A percentile compares a stretch with the other conserved stretches of the same genome.
Evolutionary conservation across 2,329 filamentous ascomycete genomes (phyloP).

Genomic region (Rosellinia necatrix): DNA sequence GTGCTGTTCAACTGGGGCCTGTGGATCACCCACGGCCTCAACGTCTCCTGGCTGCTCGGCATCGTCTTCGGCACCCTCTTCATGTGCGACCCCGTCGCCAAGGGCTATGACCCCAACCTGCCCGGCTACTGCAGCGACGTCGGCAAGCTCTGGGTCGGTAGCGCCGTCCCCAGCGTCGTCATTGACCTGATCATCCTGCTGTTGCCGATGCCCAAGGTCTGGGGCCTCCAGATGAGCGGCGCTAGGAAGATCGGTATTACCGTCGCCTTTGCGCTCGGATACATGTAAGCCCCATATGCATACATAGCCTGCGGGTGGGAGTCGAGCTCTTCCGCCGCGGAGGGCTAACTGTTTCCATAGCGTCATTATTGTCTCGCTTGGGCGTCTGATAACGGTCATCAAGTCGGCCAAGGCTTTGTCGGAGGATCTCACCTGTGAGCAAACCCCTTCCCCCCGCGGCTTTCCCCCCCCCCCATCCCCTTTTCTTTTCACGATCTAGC

Average conservation of each 20-base stretch:
- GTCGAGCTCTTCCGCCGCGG: no score
- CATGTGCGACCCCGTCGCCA: background rate
- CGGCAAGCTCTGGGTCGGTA: background rate
- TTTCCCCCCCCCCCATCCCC: no score
- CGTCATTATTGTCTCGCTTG: slow-evolving; percentile 24
- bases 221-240: background rate
- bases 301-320: no score
- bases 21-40: background rate
- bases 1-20: background rate
- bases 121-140: background rate
- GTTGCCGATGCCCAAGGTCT: background rate
- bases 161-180: background rate
- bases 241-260: background rate
- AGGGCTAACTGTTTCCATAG: slow-evolving; percentile 13
- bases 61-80: background rate
- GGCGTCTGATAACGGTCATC: slow-evolving; percentile 22
- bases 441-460: background rate
- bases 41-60: background rate
- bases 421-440: slow-evolving; percentile 23
- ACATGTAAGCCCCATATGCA: no score
- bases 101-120: background rate
- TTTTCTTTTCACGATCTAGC: no score
- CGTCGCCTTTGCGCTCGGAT: slow-evolving; percentile 13
- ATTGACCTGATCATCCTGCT: background rate
- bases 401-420: slow-evolving; percentile 9